phyloP scores from a whole-genome alignment of 805 yeast species.

The Wickerhamomyces alni region DNA sequence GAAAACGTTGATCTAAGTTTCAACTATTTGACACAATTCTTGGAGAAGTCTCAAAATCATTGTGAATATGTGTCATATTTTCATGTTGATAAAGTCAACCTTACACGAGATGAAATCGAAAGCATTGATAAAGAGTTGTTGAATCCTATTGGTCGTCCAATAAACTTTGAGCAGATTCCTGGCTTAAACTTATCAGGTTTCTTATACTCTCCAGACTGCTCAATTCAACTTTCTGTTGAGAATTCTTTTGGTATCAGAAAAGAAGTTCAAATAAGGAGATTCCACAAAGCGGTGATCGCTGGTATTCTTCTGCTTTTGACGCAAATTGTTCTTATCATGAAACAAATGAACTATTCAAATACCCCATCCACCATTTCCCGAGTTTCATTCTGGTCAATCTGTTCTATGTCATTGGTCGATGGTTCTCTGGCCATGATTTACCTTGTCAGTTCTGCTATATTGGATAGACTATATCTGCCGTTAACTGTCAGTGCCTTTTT shows the following conservation, averaged over 20 bases:
- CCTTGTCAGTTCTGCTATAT: conserved; percentile 49
- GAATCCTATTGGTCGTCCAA: conserved; percentile 77
- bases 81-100: conserved; percentile 59
- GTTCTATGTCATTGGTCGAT: conserved; percentile 60
- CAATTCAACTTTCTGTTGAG: conserved; percentile 40
- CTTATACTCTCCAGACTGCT: conserved; percentile 88
- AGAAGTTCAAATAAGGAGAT: conserved; percentile 35
- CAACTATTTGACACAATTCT: conserved; percentile 17
- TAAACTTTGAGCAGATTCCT: conserved; percentile 46
- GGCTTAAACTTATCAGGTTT: conserved; percentile 48
- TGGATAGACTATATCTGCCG: conserved; percentile 56
- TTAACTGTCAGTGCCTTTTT: conserved; percentile 65
- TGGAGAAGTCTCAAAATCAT: conserved; percentile 29
- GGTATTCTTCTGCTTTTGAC: conserved; percentile 19
- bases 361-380: conserved; percentile 79
- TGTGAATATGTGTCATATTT: conserved; percentile 73
- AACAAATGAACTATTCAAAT: conserved; percentile 62
- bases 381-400: conserved; percentile 64
- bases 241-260: conserved; percentile 47
- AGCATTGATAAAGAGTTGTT: conserved; percentile 66
- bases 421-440: conserved; percentile 61
- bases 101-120: conserved; percentile 44
- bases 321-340: conserved; percentile 31
- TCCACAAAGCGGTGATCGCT: conserved; percentile 12
- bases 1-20: conserved; percentile 20